Evolutionary conservation across 176 grass and related monocot species (phyloP), one percentile per base, ranked within the genome.

Genomic region (Oryza coarctata): DNA sequence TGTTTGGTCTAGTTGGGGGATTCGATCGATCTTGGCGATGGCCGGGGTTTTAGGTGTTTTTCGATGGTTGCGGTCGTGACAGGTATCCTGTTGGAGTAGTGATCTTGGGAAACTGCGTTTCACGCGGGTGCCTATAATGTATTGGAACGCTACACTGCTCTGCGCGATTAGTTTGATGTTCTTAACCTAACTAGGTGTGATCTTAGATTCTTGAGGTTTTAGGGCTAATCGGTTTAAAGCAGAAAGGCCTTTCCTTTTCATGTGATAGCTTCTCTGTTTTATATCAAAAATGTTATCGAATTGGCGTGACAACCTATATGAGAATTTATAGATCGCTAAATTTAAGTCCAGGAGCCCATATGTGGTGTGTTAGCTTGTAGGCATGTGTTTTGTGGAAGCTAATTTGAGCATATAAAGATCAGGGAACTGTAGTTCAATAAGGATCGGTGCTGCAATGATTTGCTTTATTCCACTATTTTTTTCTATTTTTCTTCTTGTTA

Each of bases 1-100:
- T 17, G 12, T 41, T 26, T 26, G 41, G 13, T 52, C n/a, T 86
- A 61, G 58, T 13, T n/a, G 36, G 25, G 32, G 57, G 12, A 34
- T 31, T 86, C 77, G 61, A 80, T 86, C 77, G 61, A 80, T 80
- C 61, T 67, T 80, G 18, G 70, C 43, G 49, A 45, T 76, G 40
- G 12, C 38, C 39, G 52, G 71, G 73, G 32, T 75, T 75, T n/a
- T 61, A 79, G 71, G 43, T 47, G 68, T 38, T 12, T 39, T 85
- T 77, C 22, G 50, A 55, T 22, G 50, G 50, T 22, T 55, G 43
- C 43, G 12, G 43, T 45, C 43, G 12, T 45, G 43, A 41, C 9
- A 41, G 39, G 39, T 41, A 41, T 80, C 27, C 31, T 45, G 27
- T 58, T 32, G 62, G 9, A 41, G 47, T 38, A 34, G 69, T 23